A percentile compares a stretch with the other conserved stretches of the same genome.
Evolutionary conservation across 2,329 filamentous ascomycete genomes (phyloP).

Genomic region (Penicillium sp.): DNA sequence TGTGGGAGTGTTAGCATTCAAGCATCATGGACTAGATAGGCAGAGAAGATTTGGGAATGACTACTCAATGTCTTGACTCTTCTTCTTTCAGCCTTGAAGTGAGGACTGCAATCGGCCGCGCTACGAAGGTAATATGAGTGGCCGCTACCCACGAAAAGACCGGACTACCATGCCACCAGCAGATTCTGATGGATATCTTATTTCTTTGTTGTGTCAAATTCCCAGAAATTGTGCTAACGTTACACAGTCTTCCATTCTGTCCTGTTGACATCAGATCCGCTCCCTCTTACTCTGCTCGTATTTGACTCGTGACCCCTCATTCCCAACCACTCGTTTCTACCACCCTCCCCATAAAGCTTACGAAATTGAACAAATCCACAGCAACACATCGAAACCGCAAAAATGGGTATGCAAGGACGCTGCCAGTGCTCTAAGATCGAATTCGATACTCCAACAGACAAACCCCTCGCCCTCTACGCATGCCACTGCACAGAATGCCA

Average conservation of each 20-base stretch:
- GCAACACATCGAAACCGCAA: background rate
- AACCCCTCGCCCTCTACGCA: constrained; percentile 67
- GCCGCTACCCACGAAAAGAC: too few relatives aligned
- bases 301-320: constrained; percentile 1
- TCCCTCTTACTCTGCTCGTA: background rate
- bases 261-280: background rate
- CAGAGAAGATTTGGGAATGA: background rate
- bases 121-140: background rate
- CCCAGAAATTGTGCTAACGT: background rate
- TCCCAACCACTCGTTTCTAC: background rate
- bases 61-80: background rate
- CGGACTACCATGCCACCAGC: background rate
- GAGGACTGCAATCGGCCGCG: background rate
- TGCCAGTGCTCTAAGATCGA: constrained; percentile 66
- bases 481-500: constrained; percentile 71
- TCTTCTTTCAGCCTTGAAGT: too few relatives aligned
- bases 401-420: constrained; percentile 55
- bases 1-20: background rate
- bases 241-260: background rate
- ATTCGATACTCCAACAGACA: constrained; percentile 62
- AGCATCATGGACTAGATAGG: background rate
- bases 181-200: background rate
- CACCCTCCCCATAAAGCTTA: background rate
- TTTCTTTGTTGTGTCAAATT: background rate
- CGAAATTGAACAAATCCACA: background rate